Evolutionary conservation across 805 yeast genomes (phyloP), one percentile per base, ranked within the genome.

Genomic region (Metschnikowia peoriensis): DNA sequence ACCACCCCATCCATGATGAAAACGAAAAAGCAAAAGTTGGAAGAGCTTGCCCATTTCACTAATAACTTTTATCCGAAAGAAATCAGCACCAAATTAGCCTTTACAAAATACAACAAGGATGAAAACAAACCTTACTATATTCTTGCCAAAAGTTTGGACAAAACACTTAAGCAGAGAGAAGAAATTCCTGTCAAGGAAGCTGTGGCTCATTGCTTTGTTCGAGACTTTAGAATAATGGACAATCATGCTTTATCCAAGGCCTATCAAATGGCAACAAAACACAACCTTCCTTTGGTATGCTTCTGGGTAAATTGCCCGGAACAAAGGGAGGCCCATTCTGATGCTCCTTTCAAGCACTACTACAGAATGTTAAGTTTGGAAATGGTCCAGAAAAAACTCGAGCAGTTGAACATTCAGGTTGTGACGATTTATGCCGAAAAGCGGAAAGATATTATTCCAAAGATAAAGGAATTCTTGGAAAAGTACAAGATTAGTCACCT

Each of bases 201-300:
- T 28, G 65, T 75, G 12, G 71, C 77, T 16, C 82, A 79, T 60
- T 71, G 82, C 73, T 79, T 81, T 49, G 61, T 76, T 15, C 68
- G 72, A 38, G 85, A 81, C 55, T 62, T 80, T 28, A 65, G 85
- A 43, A 50, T 72, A 7, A 63, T 60, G 9, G 82, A 81, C 58
- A 81, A 81, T 57, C 65, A 63, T 1, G 78, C 75, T 0, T 65
- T 81, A 39, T 61, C 54, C 12, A 54, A 66, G 15, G 78, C 80
- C 1, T 57, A 73, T 38, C 54, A 67, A 22, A 54, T 64, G 8
- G 76, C 76, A 2, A 48, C 58, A 16, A 50, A 61, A n/a, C 45
- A 55, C 29, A 58, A 62, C 4, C 63, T 68, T 4, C 73, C 75
- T 2, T 64, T 79, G 49, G 60, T 77, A 11, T 70, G 77, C 0